These are phyloP conservation scores for Serendipita indica DNA, from an alignment of 768 basidiomycete genomes.

Conservation along the genomic window DNA sequence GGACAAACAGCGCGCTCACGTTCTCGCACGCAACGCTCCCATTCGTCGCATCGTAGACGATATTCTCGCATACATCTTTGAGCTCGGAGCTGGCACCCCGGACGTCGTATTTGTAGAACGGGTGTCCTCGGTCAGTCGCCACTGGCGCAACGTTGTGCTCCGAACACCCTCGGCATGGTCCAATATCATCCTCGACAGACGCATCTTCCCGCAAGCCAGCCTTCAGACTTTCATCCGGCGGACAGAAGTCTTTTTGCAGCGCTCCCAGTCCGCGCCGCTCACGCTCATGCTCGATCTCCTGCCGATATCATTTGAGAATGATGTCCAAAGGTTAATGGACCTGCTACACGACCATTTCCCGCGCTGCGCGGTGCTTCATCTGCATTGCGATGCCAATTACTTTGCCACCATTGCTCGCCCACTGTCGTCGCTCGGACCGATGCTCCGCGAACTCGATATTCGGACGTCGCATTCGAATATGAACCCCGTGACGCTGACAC, in stretches of 20 bases:
- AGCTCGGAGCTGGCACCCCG: conserved; percentile 2
- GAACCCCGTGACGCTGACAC: background rate
- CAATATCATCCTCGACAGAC: background rate
- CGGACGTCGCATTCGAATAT: background rate
- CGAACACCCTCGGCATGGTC: conserved; percentile 2
- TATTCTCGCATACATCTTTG: conserved; percentile 1
- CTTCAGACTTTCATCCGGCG: background rate
- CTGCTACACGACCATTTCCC: background rate
- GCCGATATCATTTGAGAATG: background rate
- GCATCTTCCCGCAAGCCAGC: background rate
- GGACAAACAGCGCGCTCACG: conserved; percentile 6
- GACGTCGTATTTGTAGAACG: conserved; percentile 2
- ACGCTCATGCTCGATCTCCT: background rate
- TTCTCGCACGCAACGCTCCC: background rate
- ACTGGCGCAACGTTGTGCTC: conserved; percentile 5
- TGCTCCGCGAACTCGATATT: conserved; percentile 6
- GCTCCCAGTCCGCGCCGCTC: background rate
- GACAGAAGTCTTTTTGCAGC: background rate
- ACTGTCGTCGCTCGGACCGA: background rate
- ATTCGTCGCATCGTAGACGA: conserved; percentile 6
- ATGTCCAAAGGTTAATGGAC: background rate
- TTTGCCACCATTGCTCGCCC: background rate
- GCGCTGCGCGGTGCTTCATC: background rate
- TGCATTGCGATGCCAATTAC: background rate
- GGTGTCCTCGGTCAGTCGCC: background rate